Evolutionary conservation across 2,329 filamentous ascomycete species (phyloP), one percentile per base, ranked within the genome.

Genomic region (Fusarium sp.): DNA sequence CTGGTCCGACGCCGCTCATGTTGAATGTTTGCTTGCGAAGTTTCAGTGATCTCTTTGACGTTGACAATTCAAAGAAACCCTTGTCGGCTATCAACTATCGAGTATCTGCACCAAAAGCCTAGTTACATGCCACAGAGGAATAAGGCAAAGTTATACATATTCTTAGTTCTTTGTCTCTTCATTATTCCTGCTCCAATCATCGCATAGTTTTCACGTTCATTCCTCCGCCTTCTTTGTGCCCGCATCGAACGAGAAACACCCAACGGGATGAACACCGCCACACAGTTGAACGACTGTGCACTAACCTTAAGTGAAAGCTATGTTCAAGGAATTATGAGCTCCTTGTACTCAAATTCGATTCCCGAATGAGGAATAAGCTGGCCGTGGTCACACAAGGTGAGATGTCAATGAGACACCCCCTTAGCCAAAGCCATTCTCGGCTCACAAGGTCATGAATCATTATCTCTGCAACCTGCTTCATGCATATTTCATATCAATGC

Each of bases 401-500:
- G 27, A 54, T 54, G 50, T 4, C 29, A 37, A 8, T 33, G 9
- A 45, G 20, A 5, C 7, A 31, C 11, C 6, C 35, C 24, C 10
- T 14, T 1, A 31, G 20, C 48, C 31, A 31, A 52, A 31, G 27
- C 11, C 27, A 33, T 54, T 29, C 27, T 20, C 18, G 27, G 11
- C 27, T 54, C 27, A 35, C n/a, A 5, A 35, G 29, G 37, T 37
- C 58, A 66, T 60, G 43, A 61, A 27, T 64, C 31, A 37, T 31
- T 62, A n/a, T 69, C 50, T 67, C 62, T 64, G 31, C 50, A 54
- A 20, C 48, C 18, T 54, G 50, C 50, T 16, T 54, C 48, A 29
- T 52, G 50, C 50, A 18, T 31, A 54, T 48, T 52, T 60, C 57
- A 24, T 69, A 58, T 64, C 52, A 41, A 67, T 54, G 50, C 59